Conservation (phyloP, 176 grass and related monocot species). For the Triticum aestivum region DNA sequence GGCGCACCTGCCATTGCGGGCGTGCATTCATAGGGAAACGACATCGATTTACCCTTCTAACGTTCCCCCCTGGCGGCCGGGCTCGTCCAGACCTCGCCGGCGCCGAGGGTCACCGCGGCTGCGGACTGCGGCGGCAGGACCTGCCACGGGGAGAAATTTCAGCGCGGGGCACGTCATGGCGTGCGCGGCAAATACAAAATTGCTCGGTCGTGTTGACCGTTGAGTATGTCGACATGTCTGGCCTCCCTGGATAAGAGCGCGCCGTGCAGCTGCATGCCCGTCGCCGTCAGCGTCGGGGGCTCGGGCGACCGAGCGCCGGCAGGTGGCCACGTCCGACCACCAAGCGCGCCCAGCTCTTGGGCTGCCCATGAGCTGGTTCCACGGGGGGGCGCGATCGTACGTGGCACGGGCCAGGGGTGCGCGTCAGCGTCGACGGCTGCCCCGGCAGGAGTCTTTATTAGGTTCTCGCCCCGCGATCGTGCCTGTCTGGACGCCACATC, state of each 20-base stretch:
- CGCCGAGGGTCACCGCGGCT: not conserved
- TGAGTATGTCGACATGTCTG: not conserved
- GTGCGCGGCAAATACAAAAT: not conserved
- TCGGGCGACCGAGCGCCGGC: slow-evolving; percentile 10
- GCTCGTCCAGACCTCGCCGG: too few species aligned
- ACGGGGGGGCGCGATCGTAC: not conserved
- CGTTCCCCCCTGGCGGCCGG: too few species aligned
- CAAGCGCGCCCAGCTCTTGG: slow-evolving; percentile 18
- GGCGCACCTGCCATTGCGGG: not conserved
- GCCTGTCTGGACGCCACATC: not conserved
- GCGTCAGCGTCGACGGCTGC: not conserved
- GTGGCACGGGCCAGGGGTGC: not conserved
- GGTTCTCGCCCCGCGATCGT: not conserved
- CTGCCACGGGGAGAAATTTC: not conserved
- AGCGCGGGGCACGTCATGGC: not conserved
- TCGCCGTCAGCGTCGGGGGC: not conserved
- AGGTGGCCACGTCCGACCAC: slow-evolving; percentile 27
- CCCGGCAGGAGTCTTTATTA: not conserved
- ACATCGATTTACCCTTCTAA: not conserved
- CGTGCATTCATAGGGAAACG: not conserved
- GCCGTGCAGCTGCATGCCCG: not conserved
- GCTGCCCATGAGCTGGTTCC: not conserved
- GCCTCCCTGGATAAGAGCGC: slow-evolving; percentile 7
- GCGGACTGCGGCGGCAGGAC: too few species aligned
- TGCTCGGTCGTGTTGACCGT: not conserved